These are phyloP conservation scores for Mikania micrantha DNA, from an alignment of 129 eudicot species.

Conservation along the genomic window DNA sequence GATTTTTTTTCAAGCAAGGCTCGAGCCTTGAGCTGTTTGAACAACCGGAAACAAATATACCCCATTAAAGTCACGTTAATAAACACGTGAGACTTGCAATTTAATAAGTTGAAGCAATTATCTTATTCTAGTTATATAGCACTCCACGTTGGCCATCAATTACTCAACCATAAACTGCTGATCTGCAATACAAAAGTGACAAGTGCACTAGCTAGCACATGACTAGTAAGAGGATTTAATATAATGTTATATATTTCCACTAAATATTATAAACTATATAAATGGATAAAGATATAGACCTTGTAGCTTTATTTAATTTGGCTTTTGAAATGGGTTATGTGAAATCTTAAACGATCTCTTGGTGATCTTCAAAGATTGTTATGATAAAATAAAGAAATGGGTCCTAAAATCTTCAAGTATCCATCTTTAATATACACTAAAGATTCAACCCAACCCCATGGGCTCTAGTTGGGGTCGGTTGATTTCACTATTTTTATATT, in stretches of 20 bases:
- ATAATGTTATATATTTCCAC: background rate
- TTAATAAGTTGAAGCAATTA: too few species aligned
- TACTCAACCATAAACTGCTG: background rate
- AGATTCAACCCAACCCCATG: background rate
- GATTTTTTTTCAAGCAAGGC: too few species aligned
- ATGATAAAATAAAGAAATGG: background rate
- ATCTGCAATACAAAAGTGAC: background rate
- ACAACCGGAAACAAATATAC: too few species aligned
- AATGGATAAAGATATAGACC: background rate
- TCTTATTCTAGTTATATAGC: too few species aligned
- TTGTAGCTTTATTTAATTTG: background rate
- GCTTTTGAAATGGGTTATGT: background rate
- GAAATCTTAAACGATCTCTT: background rate
- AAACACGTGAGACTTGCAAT: too few species aligned
- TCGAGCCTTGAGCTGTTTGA: too few species aligned
- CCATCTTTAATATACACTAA: background rate
- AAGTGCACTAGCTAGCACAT: background rate
- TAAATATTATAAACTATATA: background rate
- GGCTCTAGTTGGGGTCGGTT: constrained; percentile 8
- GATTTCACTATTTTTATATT: constrained; percentile 13
- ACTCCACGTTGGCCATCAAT: too few species aligned
- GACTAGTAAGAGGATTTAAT: background rate
- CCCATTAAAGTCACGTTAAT: too few species aligned
- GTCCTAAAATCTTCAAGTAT: background rate
- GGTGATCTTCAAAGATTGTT: constrained; percentile 10